These are phyloP conservation scores for Aspergillus leporis DNA, from an alignment of 495 filamentous ascomycete genomes.

Conservation along the genomic window DNA sequence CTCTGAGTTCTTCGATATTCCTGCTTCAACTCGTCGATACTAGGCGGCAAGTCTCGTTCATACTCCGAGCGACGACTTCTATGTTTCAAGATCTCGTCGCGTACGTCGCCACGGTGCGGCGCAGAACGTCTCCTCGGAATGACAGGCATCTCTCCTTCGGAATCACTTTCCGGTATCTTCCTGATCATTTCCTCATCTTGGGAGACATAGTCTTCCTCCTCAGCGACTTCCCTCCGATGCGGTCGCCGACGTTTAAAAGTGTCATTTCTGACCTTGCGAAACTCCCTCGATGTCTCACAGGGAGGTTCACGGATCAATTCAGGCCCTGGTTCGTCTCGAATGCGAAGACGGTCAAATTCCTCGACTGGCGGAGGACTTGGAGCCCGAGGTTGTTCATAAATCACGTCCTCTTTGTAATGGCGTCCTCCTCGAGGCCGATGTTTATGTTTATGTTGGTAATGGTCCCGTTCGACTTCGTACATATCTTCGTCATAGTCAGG, in stretches of 20 bases:
- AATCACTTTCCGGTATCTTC: conserved; percentile 1
- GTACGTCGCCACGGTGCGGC: neutral
- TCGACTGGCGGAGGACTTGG: conserved; percentile 29
- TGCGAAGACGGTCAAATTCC: conserved; percentile 34
- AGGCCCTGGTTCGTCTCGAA: conserved; percentile 29
- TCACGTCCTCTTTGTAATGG: conserved; percentile 24
- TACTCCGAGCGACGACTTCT: conserved; percentile 3
- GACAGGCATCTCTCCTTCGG: neutral
- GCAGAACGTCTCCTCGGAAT: neutral
- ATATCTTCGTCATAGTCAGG: conserved; percentile 34
- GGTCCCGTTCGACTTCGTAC: conserved; percentile 31
- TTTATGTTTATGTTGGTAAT: conserved; percentile 7
- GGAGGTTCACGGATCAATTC: conserved; percentile 26
- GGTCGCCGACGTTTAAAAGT: neutral
- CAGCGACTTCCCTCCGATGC: neutral
- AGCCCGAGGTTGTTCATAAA: conserved; percentile 25
- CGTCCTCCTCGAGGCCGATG: conserved; percentile 21
- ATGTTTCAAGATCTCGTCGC: neutral
- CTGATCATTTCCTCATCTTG: neutral
- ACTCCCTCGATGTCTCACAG: conserved; percentile 17
- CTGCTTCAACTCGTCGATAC: neutral
- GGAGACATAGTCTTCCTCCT: conserved; percentile 1
- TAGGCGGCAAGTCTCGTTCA: conserved; percentile 4
- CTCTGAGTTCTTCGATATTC: conserved; percentile 3
- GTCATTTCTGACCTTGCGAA: conserved; percentile 14